Conservation (phyloP, 352 stramenopile genomes). For the Pythium oligandrum region DNA sequence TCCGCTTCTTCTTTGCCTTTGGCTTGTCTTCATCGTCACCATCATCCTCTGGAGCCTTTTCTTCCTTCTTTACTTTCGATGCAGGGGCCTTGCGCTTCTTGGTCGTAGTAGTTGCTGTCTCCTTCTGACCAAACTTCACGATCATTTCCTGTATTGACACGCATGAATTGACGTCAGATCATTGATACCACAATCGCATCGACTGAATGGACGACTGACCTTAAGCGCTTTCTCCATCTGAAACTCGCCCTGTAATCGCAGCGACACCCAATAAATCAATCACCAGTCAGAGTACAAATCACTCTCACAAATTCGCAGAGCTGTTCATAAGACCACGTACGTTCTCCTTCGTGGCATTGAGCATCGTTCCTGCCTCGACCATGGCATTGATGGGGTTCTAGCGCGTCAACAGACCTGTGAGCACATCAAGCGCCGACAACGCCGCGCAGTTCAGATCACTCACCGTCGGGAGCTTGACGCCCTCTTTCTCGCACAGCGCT, state of each 20-base stretch:
- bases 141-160: conserved; percentile 54
- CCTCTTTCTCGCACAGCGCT: conserved; percentile 68
- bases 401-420: not conserved
- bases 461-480: conserved; percentile 77
- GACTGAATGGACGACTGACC: conserved; percentile 12
- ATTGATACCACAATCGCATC: too few relatives aligned
- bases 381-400: conserved; percentile 76
- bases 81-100: conserved; percentile 53
- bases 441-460: not conserved
- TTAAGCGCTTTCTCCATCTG: conserved; percentile 64
- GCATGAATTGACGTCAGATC: too few relatives aligned
- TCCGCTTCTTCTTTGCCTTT: conserved; percentile 24
- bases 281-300: too few relatives aligned
- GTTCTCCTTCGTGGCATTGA: conserved; percentile 78
- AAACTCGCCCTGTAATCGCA: conserved; percentile 51
- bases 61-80: conserved; percentile 30
- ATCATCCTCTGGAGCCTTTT: conserved; percentile 3
- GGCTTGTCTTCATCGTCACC: conserved; percentile 20
- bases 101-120: conserved; percentile 17
- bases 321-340: conserved; percentile 20
- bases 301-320: too few relatives aligned
- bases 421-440: not conserved
- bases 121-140: conserved; percentile 67
- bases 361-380: conserved; percentile 77
- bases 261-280: not conserved